Conservation (phyloP, 2,329 filamentous ascomycete genomes). For the Cordyceps militaris region DNA sequence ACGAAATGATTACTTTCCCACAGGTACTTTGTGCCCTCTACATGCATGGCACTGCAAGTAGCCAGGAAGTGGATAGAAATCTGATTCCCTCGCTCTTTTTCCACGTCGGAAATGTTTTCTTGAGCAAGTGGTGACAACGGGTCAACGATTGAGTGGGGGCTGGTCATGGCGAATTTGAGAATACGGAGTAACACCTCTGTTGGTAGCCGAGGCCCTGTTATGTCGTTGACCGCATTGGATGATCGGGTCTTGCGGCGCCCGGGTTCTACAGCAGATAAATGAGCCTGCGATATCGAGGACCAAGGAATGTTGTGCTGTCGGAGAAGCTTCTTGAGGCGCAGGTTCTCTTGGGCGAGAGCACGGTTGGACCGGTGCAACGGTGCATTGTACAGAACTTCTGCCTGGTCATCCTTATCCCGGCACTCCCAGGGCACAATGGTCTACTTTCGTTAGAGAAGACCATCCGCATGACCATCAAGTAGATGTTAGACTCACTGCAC, state of each 20-base stretch:
- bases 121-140: constrained; percentile 39
- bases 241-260: constrained; percentile 28
- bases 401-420: constrained; percentile 45
- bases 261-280: constrained; percentile 26
- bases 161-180: constrained; percentile 44
- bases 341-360: constrained; percentile 41
- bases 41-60: constrained; percentile 42
- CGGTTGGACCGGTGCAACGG: constrained; percentile 42
- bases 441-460: background rate
- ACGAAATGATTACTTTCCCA: constrained; percentile 47
- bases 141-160: constrained; percentile 44
- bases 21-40: constrained; percentile 42
- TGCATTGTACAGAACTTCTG: constrained; percentile 40
- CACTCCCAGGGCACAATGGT: constrained; percentile 40
- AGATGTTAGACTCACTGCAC: constrained; percentile 2
- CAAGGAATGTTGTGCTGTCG: constrained; percentile 46
- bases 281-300: constrained; percentile 32
- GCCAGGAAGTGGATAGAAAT: constrained; percentile 47
- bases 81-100: constrained; percentile 38
- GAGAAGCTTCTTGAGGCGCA: constrained; percentile 43
- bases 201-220: constrained; percentile 38
- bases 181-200: constrained; percentile 47
- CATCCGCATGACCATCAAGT: background rate
- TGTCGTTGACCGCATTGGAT: constrained; percentile 23
- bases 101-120: constrained; percentile 37